A percentile compares a stretch with the other conserved stretches of the same genome.
Evolutionary conservation across 176 grass and related monocot genomes (phyloP).

Genomic region (Puya raimondii): DNA sequence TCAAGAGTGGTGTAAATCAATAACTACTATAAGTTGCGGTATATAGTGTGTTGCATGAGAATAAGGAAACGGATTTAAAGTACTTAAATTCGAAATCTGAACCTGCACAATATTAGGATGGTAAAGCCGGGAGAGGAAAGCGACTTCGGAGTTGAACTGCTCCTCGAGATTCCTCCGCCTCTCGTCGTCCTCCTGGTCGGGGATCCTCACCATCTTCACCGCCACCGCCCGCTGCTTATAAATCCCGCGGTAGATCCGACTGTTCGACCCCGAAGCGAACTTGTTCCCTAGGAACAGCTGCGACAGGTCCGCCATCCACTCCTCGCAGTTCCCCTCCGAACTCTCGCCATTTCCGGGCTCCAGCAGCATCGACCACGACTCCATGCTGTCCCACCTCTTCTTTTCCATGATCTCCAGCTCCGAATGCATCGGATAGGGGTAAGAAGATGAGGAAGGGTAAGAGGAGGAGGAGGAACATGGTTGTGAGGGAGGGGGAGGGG

Average conservation of each 20-base stretch:
- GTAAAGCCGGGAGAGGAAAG: slow-evolving; percentile 79
- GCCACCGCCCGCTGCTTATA: slow-evolving; percentile 90
- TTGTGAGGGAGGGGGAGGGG: slow-evolving; percentile 12
- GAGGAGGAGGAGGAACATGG: slow-evolving; percentile 33
- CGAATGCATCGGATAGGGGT: slow-evolving; percentile 20
- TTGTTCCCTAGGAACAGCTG: slow-evolving; percentile 98
- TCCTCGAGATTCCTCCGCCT: slow-evolving; percentile 53
- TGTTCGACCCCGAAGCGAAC: slow-evolving; percentile 91
- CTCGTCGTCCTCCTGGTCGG: slow-evolving; percentile 87
- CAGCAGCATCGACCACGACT: slow-evolving; percentile 96
- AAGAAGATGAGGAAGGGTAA: slow-evolving; percentile 24
- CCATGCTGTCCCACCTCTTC: slow-evolving; percentile 96
- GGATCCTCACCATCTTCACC: slow-evolving; percentile 90
- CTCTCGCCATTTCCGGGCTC: slow-evolving; percentile 33
- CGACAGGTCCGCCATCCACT: slow-evolving; percentile 96
- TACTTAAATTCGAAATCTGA: not conserved
- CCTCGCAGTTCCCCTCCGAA: slow-evolving; percentile 39
- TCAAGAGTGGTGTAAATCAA: not conserved
- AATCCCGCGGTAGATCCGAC: slow-evolving; percentile 94
- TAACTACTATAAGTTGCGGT: not conserved
- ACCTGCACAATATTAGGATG: slow-evolving; percentile 96
- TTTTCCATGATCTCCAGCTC: slow-evolving; percentile 97
- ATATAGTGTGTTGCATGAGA: too few species aligned
- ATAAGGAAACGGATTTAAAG: too few species aligned
- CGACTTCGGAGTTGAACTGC: slow-evolving; percentile 95